phyloP scores from a whole-genome alignment of 2,329 filamentous ascomycete species.

The Tolypocladium guangdongense region DNA sequence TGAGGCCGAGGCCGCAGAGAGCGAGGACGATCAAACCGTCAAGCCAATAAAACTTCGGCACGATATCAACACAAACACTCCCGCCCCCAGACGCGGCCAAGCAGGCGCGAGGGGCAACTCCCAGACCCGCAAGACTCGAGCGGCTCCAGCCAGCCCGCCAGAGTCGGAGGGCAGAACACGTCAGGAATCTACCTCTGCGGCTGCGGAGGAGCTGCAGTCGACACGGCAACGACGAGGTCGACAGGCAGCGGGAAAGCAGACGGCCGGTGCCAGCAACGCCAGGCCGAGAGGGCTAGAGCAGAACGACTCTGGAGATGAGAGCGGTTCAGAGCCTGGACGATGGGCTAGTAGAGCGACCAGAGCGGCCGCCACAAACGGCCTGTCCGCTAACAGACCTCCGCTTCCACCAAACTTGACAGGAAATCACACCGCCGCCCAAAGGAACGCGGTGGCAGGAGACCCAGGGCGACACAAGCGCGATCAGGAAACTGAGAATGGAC shows the following conservation, averaged over 20 bases:
- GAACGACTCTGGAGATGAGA: not conserved
- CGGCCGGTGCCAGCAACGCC: not conserved
- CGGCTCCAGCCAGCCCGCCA: not conserved
- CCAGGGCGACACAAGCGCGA: not conserved
- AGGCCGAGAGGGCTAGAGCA: not conserved
- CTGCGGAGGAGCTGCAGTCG: not conserved
- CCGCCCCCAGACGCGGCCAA: not conserved
- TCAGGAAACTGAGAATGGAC: not conserved
- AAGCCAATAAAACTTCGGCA: not conserved
- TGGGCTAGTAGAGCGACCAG: conserved; percentile 4
- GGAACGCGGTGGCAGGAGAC: not conserved
- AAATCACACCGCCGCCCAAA: not conserved
- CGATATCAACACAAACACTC: not conserved
- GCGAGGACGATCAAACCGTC: not conserved
- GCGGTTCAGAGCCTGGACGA: conserved; percentile 2
- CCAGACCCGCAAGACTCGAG: not conserved
- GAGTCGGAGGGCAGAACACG: not conserved
- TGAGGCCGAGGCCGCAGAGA: not conserved
- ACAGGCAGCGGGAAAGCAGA: not conserved
- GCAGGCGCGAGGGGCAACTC: not conserved
- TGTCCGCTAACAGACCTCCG: not conserved
- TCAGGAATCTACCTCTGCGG: not conserved
- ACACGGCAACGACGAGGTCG: not conserved
- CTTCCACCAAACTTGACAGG: not conserved
- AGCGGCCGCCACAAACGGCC: not conserved